Percentiles rank a stretch among this genome's conserved stretches.
phyloP scores from a whole-genome alignment of 257 asterid genomes.

The Ilex aquifolium region DNA sequence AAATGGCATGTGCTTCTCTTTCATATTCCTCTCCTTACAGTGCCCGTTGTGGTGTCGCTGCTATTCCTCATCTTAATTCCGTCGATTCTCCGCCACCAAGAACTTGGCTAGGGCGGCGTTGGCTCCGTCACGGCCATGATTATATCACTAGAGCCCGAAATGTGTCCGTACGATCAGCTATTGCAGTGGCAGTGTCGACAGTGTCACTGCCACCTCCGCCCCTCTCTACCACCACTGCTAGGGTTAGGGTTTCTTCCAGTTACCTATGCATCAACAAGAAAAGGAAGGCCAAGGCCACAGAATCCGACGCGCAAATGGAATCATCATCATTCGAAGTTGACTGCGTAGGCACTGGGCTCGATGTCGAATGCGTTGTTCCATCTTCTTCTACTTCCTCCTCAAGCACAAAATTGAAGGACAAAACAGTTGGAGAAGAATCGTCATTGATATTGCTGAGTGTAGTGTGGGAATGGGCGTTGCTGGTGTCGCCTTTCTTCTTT shows the following conservation, averaged over 20 bases:
- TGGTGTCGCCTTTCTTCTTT: conserved; percentile 94
- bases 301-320: conserved; percentile 25
- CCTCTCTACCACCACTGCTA: too few species aligned
- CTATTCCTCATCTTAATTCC: conserved; percentile 17
- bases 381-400: background rate
- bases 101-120: too few species aligned
- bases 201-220: too few species aligned
- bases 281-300: conserved; percentile 24
- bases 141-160: too few species aligned
- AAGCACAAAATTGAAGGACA: too few species aligned
- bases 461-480: conserved; percentile 63
- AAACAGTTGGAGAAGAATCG: conserved; percentile 15
- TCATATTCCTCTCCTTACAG: conserved; percentile 14
- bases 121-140: too few species aligned
- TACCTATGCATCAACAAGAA: too few species aligned
- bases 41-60: background rate
- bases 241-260: too few species aligned
- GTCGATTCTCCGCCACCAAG: conserved; percentile 1
- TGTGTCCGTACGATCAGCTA: too few species aligned
- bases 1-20: conserved; percentile 44
- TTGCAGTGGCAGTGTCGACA: too few species aligned
- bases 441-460: conserved; percentile 21
- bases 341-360: conserved; percentile 58
- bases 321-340: conserved; percentile 42
- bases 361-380: conserved; percentile 50